A percentile compares a stretch with the other conserved stretches of the same genome.
Evolutionary conservation across 2,329 filamentous ascomycete genomes (phyloP).

Genomic region (Penicillium palitans): DNA sequence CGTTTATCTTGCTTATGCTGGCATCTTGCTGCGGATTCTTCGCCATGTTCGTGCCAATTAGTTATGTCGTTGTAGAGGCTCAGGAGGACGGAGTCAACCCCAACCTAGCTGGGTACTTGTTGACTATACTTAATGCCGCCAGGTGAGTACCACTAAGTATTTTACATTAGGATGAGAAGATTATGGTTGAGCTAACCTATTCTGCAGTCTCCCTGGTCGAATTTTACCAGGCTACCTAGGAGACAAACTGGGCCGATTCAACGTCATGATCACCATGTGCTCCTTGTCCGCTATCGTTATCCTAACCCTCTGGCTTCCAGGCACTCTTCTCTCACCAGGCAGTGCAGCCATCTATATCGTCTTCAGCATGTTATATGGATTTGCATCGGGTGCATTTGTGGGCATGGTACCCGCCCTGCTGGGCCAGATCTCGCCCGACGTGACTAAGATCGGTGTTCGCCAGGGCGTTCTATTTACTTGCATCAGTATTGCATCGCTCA

Average conservation of each 20-base stretch:
- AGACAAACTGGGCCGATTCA: slow-evolving; percentile 44
- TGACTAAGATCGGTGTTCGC: slow-evolving; percentile 66
- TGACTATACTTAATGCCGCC: slow-evolving; percentile 45
- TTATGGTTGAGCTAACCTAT: slow-evolving; percentile 35
- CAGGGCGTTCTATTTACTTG: slow-evolving; percentile 64
- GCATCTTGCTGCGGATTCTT: slow-evolving; percentile 58
- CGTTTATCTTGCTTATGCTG: slow-evolving; percentile 46
- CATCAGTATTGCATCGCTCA: slow-evolving; percentile 62
- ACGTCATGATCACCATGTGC: slow-evolving; percentile 7
- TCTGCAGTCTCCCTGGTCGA: slow-evolving; percentile 57
- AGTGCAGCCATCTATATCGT: slow-evolving; percentile 59
- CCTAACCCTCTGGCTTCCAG: slow-evolving; percentile 20
- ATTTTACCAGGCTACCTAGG: slow-evolving; percentile 56
- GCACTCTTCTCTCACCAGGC: slow-evolving; percentile 41
- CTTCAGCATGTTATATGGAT: slow-evolving; percentile 66
- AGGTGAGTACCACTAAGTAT: not conserved
- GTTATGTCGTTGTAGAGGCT: slow-evolving; percentile 52
- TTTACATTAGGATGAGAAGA: not conserved
- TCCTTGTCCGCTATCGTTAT: slow-evolving; percentile 29
- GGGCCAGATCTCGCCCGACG: slow-evolving; percentile 64
- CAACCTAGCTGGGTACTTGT: slow-evolving; percentile 53
- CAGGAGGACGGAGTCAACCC: slow-evolving; percentile 50
- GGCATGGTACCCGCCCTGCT: slow-evolving; percentile 63
- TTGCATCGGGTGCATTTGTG: slow-evolving; percentile 65
- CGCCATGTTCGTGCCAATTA: slow-evolving; percentile 61